A percentile compares a stretch with the other conserved stretches of the same genome.
phyloP scores from a whole-genome alignment of 805 yeast genomes.

The Wickerhamomyces rabaulensis region DNA sequence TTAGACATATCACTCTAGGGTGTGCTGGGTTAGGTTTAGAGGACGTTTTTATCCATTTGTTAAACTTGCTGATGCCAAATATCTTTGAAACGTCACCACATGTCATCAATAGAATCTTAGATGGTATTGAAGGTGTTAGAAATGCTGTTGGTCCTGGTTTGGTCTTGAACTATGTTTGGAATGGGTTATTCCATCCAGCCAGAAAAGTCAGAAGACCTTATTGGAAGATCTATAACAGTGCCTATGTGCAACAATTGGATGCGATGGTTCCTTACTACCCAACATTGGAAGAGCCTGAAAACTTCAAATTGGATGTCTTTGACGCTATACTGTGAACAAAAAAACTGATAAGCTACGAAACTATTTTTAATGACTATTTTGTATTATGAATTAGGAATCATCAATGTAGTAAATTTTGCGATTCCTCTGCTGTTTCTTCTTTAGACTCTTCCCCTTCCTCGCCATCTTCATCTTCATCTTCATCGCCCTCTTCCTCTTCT shows the following conservation, averaged over 20 bases:
- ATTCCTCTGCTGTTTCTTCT: constrained; percentile 15
- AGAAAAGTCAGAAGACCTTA: constrained; percentile 76
- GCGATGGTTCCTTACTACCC: constrained; percentile 84
- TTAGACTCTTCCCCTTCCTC: constrained; percentile 22
- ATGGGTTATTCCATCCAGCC: constrained; percentile 93
- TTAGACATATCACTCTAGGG: constrained; percentile 75
- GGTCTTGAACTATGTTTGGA: constrained; percentile 71
- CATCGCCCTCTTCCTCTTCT: constrained; percentile 16
- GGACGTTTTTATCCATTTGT: constrained; percentile 75
- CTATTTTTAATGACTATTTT: neutral
- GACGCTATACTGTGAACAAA: constrained; percentile 7
- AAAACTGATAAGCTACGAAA: neutral
- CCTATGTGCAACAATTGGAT: constrained; percentile 71
- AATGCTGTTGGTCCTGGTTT: constrained; percentile 72
- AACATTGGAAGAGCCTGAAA: constrained; percentile 31
- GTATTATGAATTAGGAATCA: neutral
- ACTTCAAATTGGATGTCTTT: constrained; percentile 16
- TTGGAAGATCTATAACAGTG: constrained; percentile 77
- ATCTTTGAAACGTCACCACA: constrained; percentile 94
- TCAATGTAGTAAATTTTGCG: constrained; percentile 11
- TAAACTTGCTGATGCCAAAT: constrained; percentile 83
- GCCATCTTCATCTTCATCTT: constrained; percentile 11
- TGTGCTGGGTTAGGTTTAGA: constrained; percentile 72
- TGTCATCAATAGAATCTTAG: constrained; percentile 77
- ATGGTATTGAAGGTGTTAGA: constrained; percentile 70